These are phyloP conservation scores for Lantana camara DNA, from an alignment of 257 asterid species.

Conservation along the genomic window DNA sequence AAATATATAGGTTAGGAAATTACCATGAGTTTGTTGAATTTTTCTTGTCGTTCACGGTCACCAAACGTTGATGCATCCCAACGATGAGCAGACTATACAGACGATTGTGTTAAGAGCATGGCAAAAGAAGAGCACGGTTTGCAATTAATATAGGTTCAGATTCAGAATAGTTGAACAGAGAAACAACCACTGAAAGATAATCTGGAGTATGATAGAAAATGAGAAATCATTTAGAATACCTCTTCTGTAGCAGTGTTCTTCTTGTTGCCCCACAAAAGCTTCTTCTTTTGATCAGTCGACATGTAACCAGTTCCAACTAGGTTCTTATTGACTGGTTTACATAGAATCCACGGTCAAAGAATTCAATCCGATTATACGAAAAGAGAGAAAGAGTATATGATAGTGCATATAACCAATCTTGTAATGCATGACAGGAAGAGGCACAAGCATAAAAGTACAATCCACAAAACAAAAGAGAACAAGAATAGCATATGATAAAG, in stretches of 20 bases:
- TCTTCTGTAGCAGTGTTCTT: slow-evolving; percentile 73
- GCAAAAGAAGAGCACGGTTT: slow-evolving; percentile 25
- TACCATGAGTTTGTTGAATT: slow-evolving; percentile 99
- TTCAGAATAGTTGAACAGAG: slow-evolving; percentile 7
- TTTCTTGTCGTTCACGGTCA: slow-evolving; percentile 94
- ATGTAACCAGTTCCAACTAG: slow-evolving; percentile 88
- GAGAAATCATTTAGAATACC: slow-evolving; percentile 47
- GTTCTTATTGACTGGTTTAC: slow-evolving; percentile 68
- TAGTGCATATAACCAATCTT: not conserved
- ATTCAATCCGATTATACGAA: slow-evolving; percentile 19
- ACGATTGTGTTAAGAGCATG: slow-evolving; percentile 34
- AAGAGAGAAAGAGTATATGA: not conserved
- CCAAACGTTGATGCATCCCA: slow-evolving; percentile 84
- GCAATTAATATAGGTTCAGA: slow-evolving; percentile 3
- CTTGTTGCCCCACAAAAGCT: slow-evolving; percentile 97
- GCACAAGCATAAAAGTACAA: not conserved
- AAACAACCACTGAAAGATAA: slow-evolving; percentile 4
- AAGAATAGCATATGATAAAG: not conserved
- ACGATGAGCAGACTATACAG: slow-evolving; percentile 67
- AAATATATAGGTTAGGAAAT: slow-evolving; percentile 37
- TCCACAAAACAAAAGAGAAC: not conserved
- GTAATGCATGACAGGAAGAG: slow-evolving; percentile 5
- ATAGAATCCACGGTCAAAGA: slow-evolving; percentile 23
- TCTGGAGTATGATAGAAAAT: not conserved
- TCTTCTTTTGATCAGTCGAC: slow-evolving; percentile 99